Percentiles rank a stretch among this genome's conserved stretches.
phyloP scores from a whole-genome alignment of 164 flowering plant genomes.

The Nymphaea thermarum region DNA sequence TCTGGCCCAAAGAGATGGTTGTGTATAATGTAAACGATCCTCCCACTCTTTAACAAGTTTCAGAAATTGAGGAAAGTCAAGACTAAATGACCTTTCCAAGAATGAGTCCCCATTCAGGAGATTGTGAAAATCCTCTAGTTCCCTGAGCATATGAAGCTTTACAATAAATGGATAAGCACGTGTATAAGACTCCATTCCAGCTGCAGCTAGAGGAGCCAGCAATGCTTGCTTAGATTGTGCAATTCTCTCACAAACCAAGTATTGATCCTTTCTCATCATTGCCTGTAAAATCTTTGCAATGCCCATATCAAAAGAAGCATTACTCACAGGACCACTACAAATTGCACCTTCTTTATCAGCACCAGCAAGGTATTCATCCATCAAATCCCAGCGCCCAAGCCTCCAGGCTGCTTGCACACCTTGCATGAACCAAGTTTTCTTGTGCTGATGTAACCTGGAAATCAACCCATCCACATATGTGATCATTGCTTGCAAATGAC shows the following conservation, averaged over 20 bases:
- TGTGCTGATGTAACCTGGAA: slow-evolving; percentile 71
- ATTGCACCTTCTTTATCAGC: slow-evolving; percentile 78
- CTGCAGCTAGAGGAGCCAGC: slow-evolving; percentile 96
- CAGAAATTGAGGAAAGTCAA: slow-evolving; percentile 38
- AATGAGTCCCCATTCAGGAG: slow-evolving; percentile 70
- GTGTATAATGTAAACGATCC: slow-evolving; percentile 70
- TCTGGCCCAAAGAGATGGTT: slow-evolving; percentile 93
- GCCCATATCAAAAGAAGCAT: slow-evolving; percentile 88
- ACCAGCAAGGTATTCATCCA: slow-evolving; percentile 82
- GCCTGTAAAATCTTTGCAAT: slow-evolving; percentile 92
- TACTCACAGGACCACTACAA: slow-evolving; percentile 75
- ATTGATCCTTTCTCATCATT: slow-evolving; percentile 87
- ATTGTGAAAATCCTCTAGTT: slow-evolving; percentile 77
- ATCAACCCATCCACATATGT: slow-evolving; percentile 93
- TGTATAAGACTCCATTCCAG: slow-evolving; percentile 95
- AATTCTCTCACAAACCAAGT: slow-evolving; percentile 71
- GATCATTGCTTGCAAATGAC: slow-evolving; percentile 93
- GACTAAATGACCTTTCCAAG: slow-evolving; percentile 57
- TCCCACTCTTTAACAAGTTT: slow-evolving; percentile 66
- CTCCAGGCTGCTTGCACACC: slow-evolving; percentile 99
- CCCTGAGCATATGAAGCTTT: slow-evolving; percentile 86
- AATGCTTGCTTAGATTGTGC: slow-evolving; percentile 88
- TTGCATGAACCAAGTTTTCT: slow-evolving; percentile 98
- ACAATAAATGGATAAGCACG: slow-evolving; percentile 92
- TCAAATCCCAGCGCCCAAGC: slow-evolving; percentile 95